Conservation (phyloP, 192 early-diverging fungal genomes). For the Coemansia biformis region DNA sequence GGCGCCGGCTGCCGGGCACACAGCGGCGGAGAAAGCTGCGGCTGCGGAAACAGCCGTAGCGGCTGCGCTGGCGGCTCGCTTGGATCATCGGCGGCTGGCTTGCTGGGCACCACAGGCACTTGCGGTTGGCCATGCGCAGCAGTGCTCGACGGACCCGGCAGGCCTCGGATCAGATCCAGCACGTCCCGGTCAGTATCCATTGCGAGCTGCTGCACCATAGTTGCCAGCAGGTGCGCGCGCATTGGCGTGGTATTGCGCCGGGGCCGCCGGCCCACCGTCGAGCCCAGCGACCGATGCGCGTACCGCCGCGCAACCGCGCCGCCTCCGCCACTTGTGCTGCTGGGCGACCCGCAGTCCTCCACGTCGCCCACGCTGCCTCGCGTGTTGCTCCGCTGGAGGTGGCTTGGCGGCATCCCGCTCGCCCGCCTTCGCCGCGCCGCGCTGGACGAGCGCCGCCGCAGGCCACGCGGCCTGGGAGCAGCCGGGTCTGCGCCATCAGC, state of each 20-base stretch:
- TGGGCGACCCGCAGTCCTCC: too few relatives aligned
- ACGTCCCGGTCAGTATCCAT: slow-evolving; percentile 46
- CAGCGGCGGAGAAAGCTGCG: slow-evolving; percentile 8
- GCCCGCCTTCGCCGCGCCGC: neutral
- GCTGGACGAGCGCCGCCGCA: neutral
- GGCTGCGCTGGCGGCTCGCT: too few relatives aligned
- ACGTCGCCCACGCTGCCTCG: slow-evolving; percentile 1
- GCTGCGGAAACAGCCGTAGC: neutral
- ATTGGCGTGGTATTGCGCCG: slow-evolving; percentile 44
- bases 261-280: slow-evolving; percentile 12
- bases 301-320: neutral
- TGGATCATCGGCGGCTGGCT: too few relatives aligned
- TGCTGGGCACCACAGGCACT: too few relatives aligned
- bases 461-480: neutral
- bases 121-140: too few relatives aligned
- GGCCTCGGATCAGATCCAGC: slow-evolving; percentile 27
- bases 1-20: too few relatives aligned
- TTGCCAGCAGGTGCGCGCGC: slow-evolving; percentile 47
- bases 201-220: slow-evolving; percentile 41
- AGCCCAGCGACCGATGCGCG: slow-evolving; percentile 28
- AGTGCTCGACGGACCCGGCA: slow-evolving; percentile 24
- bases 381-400: slow-evolving; percentile 9
- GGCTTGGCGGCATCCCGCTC: too few relatives aligned
- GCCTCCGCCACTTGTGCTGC: neutral
- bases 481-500: neutral